Evolutionary conservation across 2,329 filamentous ascomycete species (phyloP), one percentile per base, ranked within the genome.

Genomic region (Decorospora gaudefroyi): DNA sequence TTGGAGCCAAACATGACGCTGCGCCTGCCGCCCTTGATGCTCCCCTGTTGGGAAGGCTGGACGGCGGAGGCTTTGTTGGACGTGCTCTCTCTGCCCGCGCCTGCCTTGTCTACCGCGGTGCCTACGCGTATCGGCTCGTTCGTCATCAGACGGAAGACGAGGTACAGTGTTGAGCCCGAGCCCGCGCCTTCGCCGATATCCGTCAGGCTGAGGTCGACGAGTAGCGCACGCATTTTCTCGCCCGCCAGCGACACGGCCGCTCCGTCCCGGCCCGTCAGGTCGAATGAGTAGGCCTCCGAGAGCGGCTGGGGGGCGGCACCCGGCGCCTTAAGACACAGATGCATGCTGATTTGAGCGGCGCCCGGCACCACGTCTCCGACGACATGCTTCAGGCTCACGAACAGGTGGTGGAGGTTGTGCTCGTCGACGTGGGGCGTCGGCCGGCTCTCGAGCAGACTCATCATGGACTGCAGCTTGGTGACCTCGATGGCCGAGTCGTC

Each of bases 401-500:
- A 77, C 4, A 95, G 72, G 58, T 97, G 86, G 65, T 96, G 88
- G 39, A 95, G 74, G 23, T 88, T 84, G 35, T 85, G 79, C 57
- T 90, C 77, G 57, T 87, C 90, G 11, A 82, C 72, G 7, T 81
- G 75, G 3, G 82, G 77, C 13, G 82, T 80, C 0, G 90, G 91
- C n/a, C 85, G 83, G 57, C 88, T 86, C 45, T 96, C 86, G 31
- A 99, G 77, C 61, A 97, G 80, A 70, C 90, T 95, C 93, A 99
- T 99, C 65, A 91, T 83, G 4, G 93, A 95, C 74, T 99, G 95
- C 43, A 97, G 76, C 65, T 85, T 90, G 5, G 92, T 92, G 55
- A 96, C 82, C 46, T 96, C 88, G 18, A 97, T 87, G 3, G 93
- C 88, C 1, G 91, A 96, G 70, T 99, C 93, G 39, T 96, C 87